phyloP scores from a whole-genome alignment of 805 yeast species.

The Nakazawaea siamensis region DNA sequence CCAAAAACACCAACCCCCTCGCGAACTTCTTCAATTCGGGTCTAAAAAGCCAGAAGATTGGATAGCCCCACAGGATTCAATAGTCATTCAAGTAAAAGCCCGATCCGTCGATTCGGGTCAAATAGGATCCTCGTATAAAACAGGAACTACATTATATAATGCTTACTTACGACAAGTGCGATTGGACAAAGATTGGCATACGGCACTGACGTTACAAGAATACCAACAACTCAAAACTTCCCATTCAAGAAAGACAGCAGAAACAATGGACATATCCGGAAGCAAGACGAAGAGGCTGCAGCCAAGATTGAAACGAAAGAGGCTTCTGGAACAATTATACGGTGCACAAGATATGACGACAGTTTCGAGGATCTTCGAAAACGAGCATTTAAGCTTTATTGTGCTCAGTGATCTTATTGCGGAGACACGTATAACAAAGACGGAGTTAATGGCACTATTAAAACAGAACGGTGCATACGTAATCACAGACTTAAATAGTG shows the following conservation, averaged over 20 bases:
- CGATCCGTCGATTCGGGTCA: slow-evolving; percentile 52
- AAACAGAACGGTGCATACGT: slow-evolving; percentile 48
- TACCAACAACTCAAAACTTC: slow-evolving; percentile 30
- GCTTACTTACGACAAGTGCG: slow-evolving; percentile 66
- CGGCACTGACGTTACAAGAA: slow-evolving; percentile 48
- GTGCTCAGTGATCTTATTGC: slow-evolving; percentile 41
- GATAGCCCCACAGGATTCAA: slow-evolving; percentile 71
- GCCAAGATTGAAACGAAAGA: slow-evolving; percentile 16
- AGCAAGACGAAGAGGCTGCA: slow-evolving; percentile 15
- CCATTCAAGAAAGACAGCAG: slow-evolving; percentile 5
- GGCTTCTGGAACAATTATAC: no score
- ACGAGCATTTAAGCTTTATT: slow-evolving; percentile 32
- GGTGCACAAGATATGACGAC: no score
- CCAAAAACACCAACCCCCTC: slow-evolving; percentile 28
- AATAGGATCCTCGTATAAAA: slow-evolving; percentile 40
- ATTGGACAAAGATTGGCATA: slow-evolving; percentile 55
- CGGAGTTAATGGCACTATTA: no score
- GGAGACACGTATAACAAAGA: no score
- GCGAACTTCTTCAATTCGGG: slow-evolving; percentile 45
- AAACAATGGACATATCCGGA: no score
- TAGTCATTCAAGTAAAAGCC: slow-evolving; percentile 80
- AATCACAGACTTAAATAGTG: slow-evolving; percentile 23
- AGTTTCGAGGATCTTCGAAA: slow-evolving; percentile 30
- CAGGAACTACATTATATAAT: slow-evolving; percentile 65
- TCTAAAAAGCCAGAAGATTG: slow-evolving; percentile 58